Percentiles rank a stretch among this genome's conserved stretches.
Conservation (phyloP, 352 stramenopile genomes). For the Pythium dissimile region DNA sequence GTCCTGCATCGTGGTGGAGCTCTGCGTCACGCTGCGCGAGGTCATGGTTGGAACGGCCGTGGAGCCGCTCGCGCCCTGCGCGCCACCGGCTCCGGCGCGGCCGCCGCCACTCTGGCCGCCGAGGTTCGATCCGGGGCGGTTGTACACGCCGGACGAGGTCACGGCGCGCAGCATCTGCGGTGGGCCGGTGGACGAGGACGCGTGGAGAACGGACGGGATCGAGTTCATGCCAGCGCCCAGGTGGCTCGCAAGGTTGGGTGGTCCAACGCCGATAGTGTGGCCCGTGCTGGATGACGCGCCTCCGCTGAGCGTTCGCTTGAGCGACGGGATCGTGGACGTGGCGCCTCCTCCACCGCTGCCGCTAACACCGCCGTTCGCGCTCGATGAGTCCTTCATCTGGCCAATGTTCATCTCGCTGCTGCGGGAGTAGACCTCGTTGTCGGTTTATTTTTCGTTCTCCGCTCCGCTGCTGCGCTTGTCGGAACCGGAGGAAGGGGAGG, state of each 20-base stretch:
- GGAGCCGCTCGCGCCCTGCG: conserved; percentile 18
- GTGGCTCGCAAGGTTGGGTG: conserved; percentile 37
- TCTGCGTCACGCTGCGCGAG: conserved; percentile 61
- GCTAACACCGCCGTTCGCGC: conserved; percentile 31
- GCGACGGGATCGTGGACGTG: conserved; percentile 67
- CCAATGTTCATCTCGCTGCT: conserved; percentile 61
- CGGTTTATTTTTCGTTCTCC: conserved; percentile 8
- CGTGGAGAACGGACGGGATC: conserved; percentile 78
- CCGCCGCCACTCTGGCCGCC: not conserved
- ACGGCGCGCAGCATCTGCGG: conserved; percentile 84
- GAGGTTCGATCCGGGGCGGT: conserved; percentile 37
- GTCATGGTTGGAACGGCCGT: conserved; percentile 24
- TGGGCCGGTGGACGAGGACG: conserved; percentile 58
- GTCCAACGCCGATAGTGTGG: conserved; percentile 32
- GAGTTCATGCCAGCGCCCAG: conserved; percentile 68
- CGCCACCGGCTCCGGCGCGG: conserved; percentile 2
- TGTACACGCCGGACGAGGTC: conserved; percentile 79
- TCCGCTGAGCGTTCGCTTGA: conserved; percentile 83
- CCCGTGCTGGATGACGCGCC: conserved; percentile 35
- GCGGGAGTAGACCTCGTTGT: not conserved
- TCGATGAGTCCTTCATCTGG: conserved; percentile 54
- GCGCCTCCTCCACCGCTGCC: conserved; percentile 39
- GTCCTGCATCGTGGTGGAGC: conserved; percentile 66
- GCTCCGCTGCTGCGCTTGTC: not conserved
- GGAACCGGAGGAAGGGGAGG: not conserved